Evolutionary conservation across 2,329 filamentous ascomycete genomes (phyloP).

Genomic region (Macrophomina phaseolina): DNA sequence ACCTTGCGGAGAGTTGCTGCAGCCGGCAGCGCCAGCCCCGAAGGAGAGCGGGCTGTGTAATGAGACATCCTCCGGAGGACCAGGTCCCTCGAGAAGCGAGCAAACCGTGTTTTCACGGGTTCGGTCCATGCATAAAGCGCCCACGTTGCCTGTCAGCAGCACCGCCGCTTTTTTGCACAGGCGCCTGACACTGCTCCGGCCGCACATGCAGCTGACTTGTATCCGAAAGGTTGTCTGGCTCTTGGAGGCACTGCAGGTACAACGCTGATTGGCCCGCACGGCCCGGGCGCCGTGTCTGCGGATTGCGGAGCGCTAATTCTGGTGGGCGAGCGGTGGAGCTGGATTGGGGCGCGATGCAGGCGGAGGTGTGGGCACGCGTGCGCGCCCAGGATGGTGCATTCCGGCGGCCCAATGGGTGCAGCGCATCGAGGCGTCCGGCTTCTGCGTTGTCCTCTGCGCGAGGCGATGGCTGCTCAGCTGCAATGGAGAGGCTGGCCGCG

Average conservation of each 20-base stretch:
- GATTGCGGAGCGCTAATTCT: constrained; percentile 15
- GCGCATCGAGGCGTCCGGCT: neutral
- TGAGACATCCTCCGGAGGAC: neutral
- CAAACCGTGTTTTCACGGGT: neutral
- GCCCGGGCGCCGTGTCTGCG: constrained; percentile 10
- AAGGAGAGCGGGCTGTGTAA: neutral
- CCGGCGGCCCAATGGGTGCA: constrained; percentile 3
- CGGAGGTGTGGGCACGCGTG: constrained; percentile 20
- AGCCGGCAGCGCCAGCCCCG: neutral
- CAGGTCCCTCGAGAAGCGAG: neutral
- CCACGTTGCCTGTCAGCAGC: neutral
- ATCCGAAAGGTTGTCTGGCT: neutral
- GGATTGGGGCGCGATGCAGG: constrained; percentile 18
- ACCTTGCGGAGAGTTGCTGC: neutral
- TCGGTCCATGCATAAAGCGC: neutral
- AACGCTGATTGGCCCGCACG: constrained; percentile 12
- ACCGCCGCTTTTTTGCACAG: neutral
- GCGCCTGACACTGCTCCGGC: constrained; percentile 12
- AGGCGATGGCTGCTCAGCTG: neutral
- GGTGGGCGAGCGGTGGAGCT: neutral
- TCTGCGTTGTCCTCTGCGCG: constrained; percentile 3
- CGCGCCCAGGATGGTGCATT: neutral
- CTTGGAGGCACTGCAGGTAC: neutral
- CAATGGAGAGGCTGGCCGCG: neutral
- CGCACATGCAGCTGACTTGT: constrained; percentile 14